phyloP scores from a whole-genome alignment of 441 rosid genomes.

The Populus hybrid region DNA sequence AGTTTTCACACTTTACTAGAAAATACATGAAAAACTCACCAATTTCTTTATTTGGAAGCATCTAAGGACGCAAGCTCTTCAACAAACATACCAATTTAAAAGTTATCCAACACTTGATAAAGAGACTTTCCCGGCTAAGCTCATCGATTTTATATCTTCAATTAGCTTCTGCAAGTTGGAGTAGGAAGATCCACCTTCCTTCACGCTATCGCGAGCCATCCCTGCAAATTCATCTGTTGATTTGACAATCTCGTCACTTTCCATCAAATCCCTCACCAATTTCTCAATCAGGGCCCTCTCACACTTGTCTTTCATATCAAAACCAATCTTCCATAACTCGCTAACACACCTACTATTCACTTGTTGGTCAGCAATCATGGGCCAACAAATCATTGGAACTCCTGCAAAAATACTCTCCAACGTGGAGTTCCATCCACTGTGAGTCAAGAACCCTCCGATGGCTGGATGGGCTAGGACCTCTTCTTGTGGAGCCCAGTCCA shows the following conservation, averaged over 20 bases:
- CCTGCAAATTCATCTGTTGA: too few species aligned
- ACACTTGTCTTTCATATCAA: constrained; percentile 33
- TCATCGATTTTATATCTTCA: too few species aligned
- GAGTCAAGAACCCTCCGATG: constrained; percentile 37
- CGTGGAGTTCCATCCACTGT: background rate
- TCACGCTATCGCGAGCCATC: too few species aligned
- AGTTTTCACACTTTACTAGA: too few species aligned
- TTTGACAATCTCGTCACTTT: constrained; percentile 2
- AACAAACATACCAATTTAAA: too few species aligned
- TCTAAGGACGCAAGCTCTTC: too few species aligned
- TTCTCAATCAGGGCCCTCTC: constrained; percentile 25
- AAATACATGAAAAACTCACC: too few species aligned
- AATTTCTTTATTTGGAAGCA: too few species aligned
- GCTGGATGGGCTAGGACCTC: constrained; percentile 34
- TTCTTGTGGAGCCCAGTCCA: constrained; percentile 39
- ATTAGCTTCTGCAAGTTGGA: too few species aligned
- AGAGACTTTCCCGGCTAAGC: too few species aligned
- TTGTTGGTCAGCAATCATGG: constrained; percentile 25
- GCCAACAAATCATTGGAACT: constrained; percentile 38
- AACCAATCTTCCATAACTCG: constrained; percentile 29
- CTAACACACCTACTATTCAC: constrained; percentile 34
- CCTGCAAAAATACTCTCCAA: constrained; percentile 21
- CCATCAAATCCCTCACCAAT: constrained; percentile 29
- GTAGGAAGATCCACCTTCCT: too few species aligned
- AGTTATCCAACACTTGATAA: too few species aligned